Base-by-base conservation (phyloP, 306 rosid genomes). In the Luffa aegyptiaca region DNA sequence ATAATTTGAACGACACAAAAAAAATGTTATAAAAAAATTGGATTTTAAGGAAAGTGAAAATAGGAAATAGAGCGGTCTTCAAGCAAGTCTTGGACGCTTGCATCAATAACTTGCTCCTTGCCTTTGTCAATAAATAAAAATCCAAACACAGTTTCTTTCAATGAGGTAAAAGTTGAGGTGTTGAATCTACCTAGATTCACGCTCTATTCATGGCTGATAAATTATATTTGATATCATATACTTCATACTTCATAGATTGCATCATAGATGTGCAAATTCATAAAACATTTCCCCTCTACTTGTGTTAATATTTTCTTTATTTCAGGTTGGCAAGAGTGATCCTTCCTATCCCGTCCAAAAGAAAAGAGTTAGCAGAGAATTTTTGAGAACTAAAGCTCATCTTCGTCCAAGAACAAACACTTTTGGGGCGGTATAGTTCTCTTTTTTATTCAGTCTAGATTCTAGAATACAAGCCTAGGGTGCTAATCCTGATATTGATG, bases 361-460 rank as follows among this genome's bases (percentile, higher is more conserved):
- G 97, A 95, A 95, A 83, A 84, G 93, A 84, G 97, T 79, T 77
- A 92, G 88, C 92, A 86, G 87, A 86, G 97, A 95, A 86, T 95
- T 89, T 91, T 82, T 92, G 86, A 92, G 98, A 83, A 95, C 96
- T 21, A 92, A 92, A 83, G 97, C 98, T 80, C 98, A 95, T 90
- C 98, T 90, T 75, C 97, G 97, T 72, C 83, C 97, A 3, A 89
- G 98, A 90, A 88, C 98, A 81, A 95, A 95, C 87, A 92, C 97
- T 84, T 95, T 95, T 80, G 93, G 98, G 71, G 98, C 97, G 68
- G 98, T 95, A 94, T 81, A 88, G 77, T 83, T 89, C 64, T 76
- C 41, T 66, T 70, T 75, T 84, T 74, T 76, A 78, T 62, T 52
- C 35, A 21, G 55, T 35, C 3, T 76, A 37, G 48, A 10, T 39